These are phyloP conservation scores for Saturnispora hagleri DNA, from an alignment of 805 yeast species.

Conservation along the genomic window DNA sequence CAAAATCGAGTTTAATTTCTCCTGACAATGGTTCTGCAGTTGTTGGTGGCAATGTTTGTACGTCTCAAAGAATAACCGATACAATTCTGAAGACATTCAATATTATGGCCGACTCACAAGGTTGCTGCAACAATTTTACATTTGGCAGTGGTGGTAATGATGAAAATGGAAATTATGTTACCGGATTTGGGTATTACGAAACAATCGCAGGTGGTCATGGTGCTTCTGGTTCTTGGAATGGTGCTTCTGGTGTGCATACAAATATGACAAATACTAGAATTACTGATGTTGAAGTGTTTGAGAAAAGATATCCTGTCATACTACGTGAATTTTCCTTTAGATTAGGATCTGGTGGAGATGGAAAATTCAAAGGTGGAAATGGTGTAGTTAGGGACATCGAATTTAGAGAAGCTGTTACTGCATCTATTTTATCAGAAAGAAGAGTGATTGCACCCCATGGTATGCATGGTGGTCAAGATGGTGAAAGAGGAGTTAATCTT, in stretches of 20 bases:
- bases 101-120: conserved; percentile 93
- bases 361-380: conserved; percentile 67
- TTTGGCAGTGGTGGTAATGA: conserved; percentile 72
- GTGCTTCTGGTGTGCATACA: conserved; percentile 84
- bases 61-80: conserved; percentile 89
- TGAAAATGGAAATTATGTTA: conserved; percentile 39
- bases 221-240: conserved; percentile 76
- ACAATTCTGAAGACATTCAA: conserved; percentile 78
- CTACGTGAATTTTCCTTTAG: conserved; percentile 66
- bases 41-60: conserved; percentile 91
- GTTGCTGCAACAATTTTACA: conserved; percentile 89
- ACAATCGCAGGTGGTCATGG: conserved; percentile 96
- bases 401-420: conserved; percentile 61
- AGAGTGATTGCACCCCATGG: conserved; percentile 84
- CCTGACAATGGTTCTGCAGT: conserved; percentile 87
- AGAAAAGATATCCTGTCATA: conserved; percentile 78
- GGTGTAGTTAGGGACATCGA: conserved; percentile 84
- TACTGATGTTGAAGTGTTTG: conserved; percentile 85
- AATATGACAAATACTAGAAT: conserved; percentile 92
- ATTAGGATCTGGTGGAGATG: conserved; percentile 70
- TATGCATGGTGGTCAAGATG: conserved; percentile 71
- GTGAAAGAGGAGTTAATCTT: conserved; percentile 58
- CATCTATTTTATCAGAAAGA: conserved; percentile 79
- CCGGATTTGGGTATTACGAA: conserved; percentile 85
- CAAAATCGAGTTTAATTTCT: conserved; percentile 52